These are phyloP conservation scores for Wallacemonas collosoma DNA, from an alignment of 208 protist genomes.

Conservation along the genomic window DNA sequence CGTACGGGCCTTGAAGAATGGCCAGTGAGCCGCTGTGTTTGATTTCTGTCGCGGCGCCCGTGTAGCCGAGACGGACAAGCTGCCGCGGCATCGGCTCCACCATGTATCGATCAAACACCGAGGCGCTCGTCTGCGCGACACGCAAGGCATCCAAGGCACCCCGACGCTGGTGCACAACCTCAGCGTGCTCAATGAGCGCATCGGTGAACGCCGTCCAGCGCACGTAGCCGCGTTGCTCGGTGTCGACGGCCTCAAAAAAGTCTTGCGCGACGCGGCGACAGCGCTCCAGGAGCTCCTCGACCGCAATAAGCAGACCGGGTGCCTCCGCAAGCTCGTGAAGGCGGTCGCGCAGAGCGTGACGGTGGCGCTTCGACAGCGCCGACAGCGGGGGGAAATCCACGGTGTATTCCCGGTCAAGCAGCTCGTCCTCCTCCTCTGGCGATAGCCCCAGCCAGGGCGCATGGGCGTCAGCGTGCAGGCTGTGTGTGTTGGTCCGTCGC, in stretches of 20 bases:
- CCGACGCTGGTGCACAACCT: slow-evolving; percentile 61
- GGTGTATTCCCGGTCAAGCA: slow-evolving; percentile 21
- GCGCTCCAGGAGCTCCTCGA: slow-evolving; percentile 28
- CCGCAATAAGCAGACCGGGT: slow-evolving; percentile 23
- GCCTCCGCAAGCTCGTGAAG: slow-evolving; percentile 39
- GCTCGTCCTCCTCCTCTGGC: slow-evolving; percentile 40
- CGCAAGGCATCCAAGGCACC: slow-evolving; percentile 43
- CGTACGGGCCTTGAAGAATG: slow-evolving; percentile 56
- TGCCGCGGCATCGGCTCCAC: slow-evolving; percentile 59
- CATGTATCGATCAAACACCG: slow-evolving; percentile 74
- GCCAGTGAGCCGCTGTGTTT: slow-evolving; percentile 56
- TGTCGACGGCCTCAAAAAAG: slow-evolving; percentile 65
- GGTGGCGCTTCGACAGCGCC: slow-evolving; percentile 15
- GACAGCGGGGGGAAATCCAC: slow-evolving; percentile 10
- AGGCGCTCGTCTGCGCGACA: slow-evolving; percentile 41
- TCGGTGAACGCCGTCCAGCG: slow-evolving; percentile 71
- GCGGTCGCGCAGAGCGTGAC: slow-evolving; percentile 24
- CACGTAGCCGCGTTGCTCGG: slow-evolving; percentile 60
- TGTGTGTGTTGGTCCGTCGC: neutral
- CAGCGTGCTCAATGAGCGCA: slow-evolving; percentile 72
- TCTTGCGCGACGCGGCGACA: slow-evolving; percentile 52
- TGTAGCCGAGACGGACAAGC: slow-evolving; percentile 62
- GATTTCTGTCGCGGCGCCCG: slow-evolving; percentile 46
- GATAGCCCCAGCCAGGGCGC: slow-evolving; percentile 38
- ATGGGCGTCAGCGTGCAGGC: slow-evolving; percentile 9